Evolutionary conservation across 352 stramenopile species (phyloP).

Genomic region (Phytophthora idaei): DNA sequence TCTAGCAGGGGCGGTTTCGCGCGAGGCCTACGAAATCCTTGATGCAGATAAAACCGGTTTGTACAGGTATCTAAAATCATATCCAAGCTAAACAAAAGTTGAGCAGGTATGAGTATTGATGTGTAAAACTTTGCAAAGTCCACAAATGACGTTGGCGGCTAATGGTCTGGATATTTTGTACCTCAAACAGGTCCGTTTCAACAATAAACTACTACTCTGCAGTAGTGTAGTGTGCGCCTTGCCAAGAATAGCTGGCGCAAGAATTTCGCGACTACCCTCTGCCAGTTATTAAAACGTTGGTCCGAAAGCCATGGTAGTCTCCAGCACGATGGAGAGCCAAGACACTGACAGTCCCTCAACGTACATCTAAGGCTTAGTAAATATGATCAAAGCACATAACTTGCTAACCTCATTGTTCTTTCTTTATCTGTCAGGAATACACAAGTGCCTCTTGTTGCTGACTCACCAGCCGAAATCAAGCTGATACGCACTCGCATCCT

Average conservation of each 20-base stretch:
- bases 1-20: no score
- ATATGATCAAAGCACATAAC: background rate
- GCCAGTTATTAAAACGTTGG: background rate
- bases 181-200: background rate
- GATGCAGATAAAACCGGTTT: no score
- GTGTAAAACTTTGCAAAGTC: no score
- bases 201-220: background rate
- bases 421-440: constrained; percentile 2
- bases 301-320: background rate
- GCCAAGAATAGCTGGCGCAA: background rate
- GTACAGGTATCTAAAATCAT: no score
- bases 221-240: background rate
- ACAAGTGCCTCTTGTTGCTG: constrained; percentile 1
- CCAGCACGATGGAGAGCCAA: background rate
- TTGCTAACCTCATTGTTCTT: background rate
- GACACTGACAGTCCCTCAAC: background rate
- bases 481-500: constrained; percentile 11
- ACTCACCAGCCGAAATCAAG: background rate
- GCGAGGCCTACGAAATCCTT: no score
- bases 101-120: no score
- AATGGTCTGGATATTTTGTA: no score
- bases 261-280: background rate
- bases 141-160: no score
- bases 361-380: background rate
- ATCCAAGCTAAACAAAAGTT: background rate